Conservation (phyloP, 192 early-diverging fungal species). For the Lunasporangiospora selenospora region DNA sequence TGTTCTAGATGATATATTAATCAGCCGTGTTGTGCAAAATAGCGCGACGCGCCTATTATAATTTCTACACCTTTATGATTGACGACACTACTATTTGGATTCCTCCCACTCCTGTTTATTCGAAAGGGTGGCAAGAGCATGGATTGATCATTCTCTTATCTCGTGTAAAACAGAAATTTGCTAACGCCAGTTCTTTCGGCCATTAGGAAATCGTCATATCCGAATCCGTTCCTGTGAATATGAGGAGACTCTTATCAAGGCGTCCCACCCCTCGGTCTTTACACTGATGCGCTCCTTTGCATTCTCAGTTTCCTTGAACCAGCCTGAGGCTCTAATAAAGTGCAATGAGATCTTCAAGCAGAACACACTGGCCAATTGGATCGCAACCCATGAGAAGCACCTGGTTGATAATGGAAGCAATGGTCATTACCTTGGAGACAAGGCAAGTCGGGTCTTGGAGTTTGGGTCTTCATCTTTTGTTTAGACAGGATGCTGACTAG, state of each 20-base stretch:
- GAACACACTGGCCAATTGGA: slow-evolving; percentile 1
- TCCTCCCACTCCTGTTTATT: slow-evolving; percentile 15
- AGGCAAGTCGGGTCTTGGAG: too few species aligned
- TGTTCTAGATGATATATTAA: too few species aligned
- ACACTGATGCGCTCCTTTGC: neutral
- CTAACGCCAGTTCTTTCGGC: too few species aligned
- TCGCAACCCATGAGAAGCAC: slow-evolving; percentile 22
- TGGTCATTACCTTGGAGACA: slow-evolving; percentile 25
- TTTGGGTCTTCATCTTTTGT: too few species aligned
- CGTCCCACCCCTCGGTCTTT: slow-evolving; percentile 8
- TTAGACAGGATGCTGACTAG: too few species aligned
- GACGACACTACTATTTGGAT: too few species aligned
- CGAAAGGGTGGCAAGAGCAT: slow-evolving; percentile 28
- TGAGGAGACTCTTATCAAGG: slow-evolving; percentile 16
- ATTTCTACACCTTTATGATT: slow-evolving; percentile 5
- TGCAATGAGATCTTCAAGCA: neutral
- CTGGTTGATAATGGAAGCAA: slow-evolving; percentile 28
- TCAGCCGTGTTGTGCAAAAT: neutral
- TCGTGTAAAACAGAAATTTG: too few species aligned
- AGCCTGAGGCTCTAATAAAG: neutral
- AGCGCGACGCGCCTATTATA: too few species aligned
- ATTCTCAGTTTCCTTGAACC: slow-evolving; percentile 8
- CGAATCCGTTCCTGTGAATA: too few species aligned
- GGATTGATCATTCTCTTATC: too few species aligned
- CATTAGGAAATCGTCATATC: too few species aligned